Evolutionary conservation across 139 green algal genomes (phyloP), one percentile per base, ranked within the genome.

Genomic region (Dunaliella sp.): DNA sequence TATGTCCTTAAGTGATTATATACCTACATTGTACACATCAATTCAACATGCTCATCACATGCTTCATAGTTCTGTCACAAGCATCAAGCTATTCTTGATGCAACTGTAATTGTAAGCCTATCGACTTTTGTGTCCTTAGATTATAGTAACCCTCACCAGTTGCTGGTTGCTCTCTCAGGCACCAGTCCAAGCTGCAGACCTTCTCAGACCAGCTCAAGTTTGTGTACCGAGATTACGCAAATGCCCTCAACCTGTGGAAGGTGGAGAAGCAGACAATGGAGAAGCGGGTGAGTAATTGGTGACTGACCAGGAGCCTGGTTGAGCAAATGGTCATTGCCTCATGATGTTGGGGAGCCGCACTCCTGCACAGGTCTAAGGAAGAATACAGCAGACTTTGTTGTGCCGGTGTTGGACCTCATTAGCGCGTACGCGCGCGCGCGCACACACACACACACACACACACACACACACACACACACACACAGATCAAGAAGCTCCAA

Each of bases 161-260:
- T 24, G 22, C 75, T 81, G 30, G 24, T 86, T 32, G 21, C 82
- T 87, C 57, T 35, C 78, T 0, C 33, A 83, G 81, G 25, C 91
- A 91, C 86, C 90, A 93, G 73, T 36, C 74, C n/a, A 86, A 85
- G 59, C 88, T 92, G 88, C 87, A 91, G 82, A 87, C 85, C 22
- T 85, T 90, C 84, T 85, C 37, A 34, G 88, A 91, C 85, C 91
- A 92, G 86, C 24, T 91, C 59, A 92, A 90, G 87, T 82, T 94
- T 80, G 74, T 94, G 77, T 94, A 94, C 87, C 86, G 88, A 3
- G 91, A 94, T 36, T 90, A 94, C 48, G 82, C 91, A 0, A 79
- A 30, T 1, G 85, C 89, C 0, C 82, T 87, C 35, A 83, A 34
- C 2, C 38, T 73, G 0, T 92, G 89, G 89, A 91, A 90, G 59